phyloP scores from a whole-genome alignment of 306 rosid species.

The Sechiopsis laciniata region DNA sequence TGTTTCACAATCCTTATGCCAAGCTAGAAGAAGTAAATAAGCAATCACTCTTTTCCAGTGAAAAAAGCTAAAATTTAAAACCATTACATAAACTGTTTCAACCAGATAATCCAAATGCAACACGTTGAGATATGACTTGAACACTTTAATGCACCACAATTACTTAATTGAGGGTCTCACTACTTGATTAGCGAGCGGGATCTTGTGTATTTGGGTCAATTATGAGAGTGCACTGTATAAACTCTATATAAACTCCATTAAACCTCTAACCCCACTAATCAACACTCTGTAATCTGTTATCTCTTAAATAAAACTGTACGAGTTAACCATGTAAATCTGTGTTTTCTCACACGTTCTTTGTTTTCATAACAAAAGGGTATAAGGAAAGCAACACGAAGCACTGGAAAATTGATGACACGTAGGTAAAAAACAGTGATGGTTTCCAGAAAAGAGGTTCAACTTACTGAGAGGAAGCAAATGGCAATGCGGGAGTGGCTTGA shows the following conservation, averaged over 20 bases:
- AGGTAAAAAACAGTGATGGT: neutral
- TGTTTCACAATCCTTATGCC: neutral
- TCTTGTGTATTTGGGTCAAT: too few species aligned
- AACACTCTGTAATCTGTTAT: too few species aligned
- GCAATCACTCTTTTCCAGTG: neutral
- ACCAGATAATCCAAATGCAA: constrained; percentile 12
- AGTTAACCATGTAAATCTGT: too few species aligned
- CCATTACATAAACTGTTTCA: neutral
- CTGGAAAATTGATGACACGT: neutral
- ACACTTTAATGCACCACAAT: too few species aligned
- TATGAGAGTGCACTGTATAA: too few species aligned
- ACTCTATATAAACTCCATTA: too few species aligned
- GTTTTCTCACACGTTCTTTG: too few species aligned
- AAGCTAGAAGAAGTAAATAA: neutral
- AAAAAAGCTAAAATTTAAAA: neutral
- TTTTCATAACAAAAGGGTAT: neutral
- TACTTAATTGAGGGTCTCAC: too few species aligned
- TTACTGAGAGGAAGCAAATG: constrained; percentile 74
- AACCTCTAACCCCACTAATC: too few species aligned
- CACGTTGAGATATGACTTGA: neutral
- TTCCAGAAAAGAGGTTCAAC: constrained; percentile 16
- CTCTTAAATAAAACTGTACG: too few species aligned
- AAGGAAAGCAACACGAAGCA: neutral
- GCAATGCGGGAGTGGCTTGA: constrained; percentile 66
- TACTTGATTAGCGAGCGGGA: too few species aligned